These are phyloP conservation scores for Cicer cuneatum DNA, from an alignment of 306 rosid species.

Conservation along the genomic window DNA sequence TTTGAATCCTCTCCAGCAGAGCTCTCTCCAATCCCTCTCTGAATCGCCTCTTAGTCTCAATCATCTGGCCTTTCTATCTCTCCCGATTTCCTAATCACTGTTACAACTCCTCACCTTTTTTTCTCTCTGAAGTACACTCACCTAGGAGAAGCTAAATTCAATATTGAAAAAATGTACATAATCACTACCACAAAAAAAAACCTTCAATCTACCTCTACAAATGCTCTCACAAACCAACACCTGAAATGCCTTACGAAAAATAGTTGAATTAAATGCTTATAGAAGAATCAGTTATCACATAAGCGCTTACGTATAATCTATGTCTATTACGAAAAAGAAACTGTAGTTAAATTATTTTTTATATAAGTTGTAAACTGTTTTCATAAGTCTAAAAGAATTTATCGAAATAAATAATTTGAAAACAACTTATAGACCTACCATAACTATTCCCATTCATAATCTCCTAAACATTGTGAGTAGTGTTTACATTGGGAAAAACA, in stretches of 20 bases:
- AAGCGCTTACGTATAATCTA: not conserved
- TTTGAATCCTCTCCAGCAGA: not conserved
- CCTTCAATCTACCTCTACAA: conserved; percentile 2
- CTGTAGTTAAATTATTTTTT: not conserved
- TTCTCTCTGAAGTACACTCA: not conserved
- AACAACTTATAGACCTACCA: not conserved
- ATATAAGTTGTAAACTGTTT: no score
- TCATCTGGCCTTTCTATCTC: not conserved
- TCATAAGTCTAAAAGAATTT: not conserved
- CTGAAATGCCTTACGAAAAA: not conserved
- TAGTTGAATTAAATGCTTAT: no score
- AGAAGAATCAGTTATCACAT: not conserved
- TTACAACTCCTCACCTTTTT: not conserved
- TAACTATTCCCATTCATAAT: not conserved
- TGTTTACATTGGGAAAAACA: not conserved
- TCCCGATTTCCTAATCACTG: not conserved
- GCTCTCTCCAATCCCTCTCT: not conserved
- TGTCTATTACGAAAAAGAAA: no score
- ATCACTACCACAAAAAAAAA: not conserved
- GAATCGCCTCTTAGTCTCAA: not conserved
- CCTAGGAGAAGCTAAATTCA: not conserved
- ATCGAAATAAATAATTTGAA: not conserved
- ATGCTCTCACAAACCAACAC: conserved; percentile 16
- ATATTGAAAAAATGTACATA: not conserved
- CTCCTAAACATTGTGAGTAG: not conserved